Percentiles rank a stretch among this genome's conserved stretches.
Evolutionary conservation across 2,329 filamentous ascomycete genomes (phyloP).

Genomic region (Neocucurbitaria cava): DNA sequence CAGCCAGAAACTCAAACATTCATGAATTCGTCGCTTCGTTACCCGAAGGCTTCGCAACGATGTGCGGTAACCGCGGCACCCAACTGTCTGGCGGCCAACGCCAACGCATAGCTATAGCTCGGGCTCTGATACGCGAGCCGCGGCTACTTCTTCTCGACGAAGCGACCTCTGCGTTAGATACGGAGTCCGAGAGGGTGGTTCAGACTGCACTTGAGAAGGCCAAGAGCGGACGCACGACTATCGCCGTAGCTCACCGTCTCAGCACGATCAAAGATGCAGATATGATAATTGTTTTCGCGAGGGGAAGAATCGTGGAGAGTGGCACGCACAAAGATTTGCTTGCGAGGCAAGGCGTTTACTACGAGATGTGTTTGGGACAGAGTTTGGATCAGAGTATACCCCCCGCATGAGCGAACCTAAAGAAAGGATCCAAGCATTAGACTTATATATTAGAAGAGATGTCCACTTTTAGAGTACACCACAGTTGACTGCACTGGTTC

Average conservation of each 20-base stretch:
- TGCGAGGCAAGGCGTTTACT: slow-evolving; percentile 49
- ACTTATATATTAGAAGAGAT: too few species aligned
- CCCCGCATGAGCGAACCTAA: not conserved
- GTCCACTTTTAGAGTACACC: too few species aligned
- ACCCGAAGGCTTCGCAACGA: slow-evolving; percentile 62
- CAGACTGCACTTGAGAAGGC: slow-evolving; percentile 82
- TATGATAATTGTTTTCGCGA: slow-evolving; percentile 91
- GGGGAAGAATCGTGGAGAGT: slow-evolving; percentile 81
- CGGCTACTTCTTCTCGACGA: slow-evolving; percentile 69
- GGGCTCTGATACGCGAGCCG: slow-evolving; percentile 88
- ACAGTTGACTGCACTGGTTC: too few species aligned
- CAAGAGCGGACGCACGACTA: slow-evolving; percentile 85
- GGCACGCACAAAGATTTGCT: slow-evolving; percentile 64
- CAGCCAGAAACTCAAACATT: slow-evolving; percentile 70
- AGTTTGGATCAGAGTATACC: slow-evolving; percentile 46
- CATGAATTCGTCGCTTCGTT: slow-evolving; percentile 43
- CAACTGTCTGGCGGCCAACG: slow-evolving; percentile 79
- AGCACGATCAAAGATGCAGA: slow-evolving; percentile 95
- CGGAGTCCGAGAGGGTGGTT: slow-evolving; percentile 71
- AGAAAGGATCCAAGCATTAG: too few species aligned
- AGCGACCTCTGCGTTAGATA: slow-evolving; percentile 46
- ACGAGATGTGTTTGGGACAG: slow-evolving; percentile 55
- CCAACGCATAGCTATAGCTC: slow-evolving; percentile 91
- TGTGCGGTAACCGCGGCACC: slow-evolving; percentile 43
- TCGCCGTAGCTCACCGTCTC: slow-evolving; percentile 90